Evolutionary conservation across 2,329 filamentous ascomycete species (phyloP), one percentile per base, ranked within the genome.

Genomic region (Cladophialophora yegresii): DNA sequence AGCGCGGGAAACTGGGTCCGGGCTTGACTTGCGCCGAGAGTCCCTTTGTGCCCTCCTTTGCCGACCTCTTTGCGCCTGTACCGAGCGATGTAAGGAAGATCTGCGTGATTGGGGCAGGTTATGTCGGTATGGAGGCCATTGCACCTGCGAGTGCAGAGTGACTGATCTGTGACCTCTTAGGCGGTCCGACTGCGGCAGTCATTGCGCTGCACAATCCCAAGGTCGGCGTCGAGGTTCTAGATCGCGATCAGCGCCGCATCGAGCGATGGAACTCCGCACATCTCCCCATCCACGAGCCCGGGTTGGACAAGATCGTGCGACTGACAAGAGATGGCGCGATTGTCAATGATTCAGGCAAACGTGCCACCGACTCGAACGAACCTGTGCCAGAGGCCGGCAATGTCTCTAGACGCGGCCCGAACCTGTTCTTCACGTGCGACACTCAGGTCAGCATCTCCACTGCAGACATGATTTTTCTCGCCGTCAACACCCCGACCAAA

Each of bases 401-500:
- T 56, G 75, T 76, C 71, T 1, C 72, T 83, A 8, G 68, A 78
- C 6, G 76, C 78, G 12, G 83, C 87, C 83, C 85, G 12, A 93
- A 93, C 75, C 80, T 93, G 20, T 83, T 87, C 79, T 93, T 93
- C 78, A 88, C 89, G 2, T 89, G 85, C 22, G 83, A 91, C 59
- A 82, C 90, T 9, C 82, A 82, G 22, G 79, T 77, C 67, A 81
- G 80, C 65, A 89, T 93, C 65, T 75, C 80, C 26, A 84, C 87
- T 67, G 89, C 90, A 12, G 89, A 93, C 72, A 77, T 93, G 51
- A 84, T 93, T 62, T 84, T 93, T 64, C 84, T 93, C 61, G 85
- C 88, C 13, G 90, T 93, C 70, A 91, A 92, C 75, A 93, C 90
- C 0, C 90, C 90, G 1, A 92, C 90, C 50, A 93, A 92, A 78